These are phyloP conservation scores for Salix purpurea DNA, from an alignment of 345 rosid species.

Conservation along the genomic window DNA sequence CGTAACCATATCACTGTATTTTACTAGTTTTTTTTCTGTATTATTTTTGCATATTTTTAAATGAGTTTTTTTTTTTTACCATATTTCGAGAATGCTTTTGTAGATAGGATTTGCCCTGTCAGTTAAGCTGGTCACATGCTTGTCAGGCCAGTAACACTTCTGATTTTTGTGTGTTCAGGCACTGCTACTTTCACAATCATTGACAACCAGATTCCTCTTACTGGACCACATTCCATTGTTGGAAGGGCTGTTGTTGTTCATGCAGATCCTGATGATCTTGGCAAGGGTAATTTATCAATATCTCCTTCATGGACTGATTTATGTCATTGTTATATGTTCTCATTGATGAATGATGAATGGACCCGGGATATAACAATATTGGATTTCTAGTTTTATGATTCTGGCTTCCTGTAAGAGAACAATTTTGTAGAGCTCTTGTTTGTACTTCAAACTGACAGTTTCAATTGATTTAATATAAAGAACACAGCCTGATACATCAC, in stretches of 20 bases:
- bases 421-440: not conserved
- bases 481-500: no score
- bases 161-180: constrained; percentile 41
- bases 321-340: not conserved
- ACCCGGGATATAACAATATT: not conserved
- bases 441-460: not conserved
- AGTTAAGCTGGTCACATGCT: not conserved
- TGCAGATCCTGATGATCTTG: constrained; percentile 92
- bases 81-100: not conserved
- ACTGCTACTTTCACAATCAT: constrained; percentile 51
- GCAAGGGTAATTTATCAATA: constrained; percentile 59
- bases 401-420: not conserved
- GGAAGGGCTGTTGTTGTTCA: constrained; percentile 97
- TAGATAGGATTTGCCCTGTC: not conserved
- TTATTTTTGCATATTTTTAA: not conserved
- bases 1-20: not conserved
- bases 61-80: not conserved
- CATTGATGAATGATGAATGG: not conserved
- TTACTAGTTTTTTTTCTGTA: not conserved
- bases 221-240: constrained; percentile 66
- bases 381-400: not conserved
- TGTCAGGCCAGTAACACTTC: not conserved
- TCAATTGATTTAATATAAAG: not conserved
- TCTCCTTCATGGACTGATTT: not conserved
- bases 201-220: constrained; percentile 82